Conservation (phyloP, 179 eudicot species). For the Patellifolia procumbens region DNA sequence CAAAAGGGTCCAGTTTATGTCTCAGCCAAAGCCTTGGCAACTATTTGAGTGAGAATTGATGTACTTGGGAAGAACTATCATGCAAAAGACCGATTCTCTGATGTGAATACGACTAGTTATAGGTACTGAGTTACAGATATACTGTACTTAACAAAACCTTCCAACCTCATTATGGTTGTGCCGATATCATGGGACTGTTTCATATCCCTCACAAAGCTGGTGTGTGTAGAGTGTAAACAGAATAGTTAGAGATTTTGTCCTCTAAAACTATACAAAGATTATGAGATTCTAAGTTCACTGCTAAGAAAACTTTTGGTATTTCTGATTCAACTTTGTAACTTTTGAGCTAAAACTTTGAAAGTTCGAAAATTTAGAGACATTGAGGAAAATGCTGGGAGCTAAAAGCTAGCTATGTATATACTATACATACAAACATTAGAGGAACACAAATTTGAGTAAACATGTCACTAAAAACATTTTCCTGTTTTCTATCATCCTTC, state of each 20-base stretch:
- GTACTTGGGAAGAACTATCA: not conserved
- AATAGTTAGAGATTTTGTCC: no score
- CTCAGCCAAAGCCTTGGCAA: conserved; percentile 45
- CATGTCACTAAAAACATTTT: no score
- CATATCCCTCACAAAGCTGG: not conserved
- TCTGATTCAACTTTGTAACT: not conserved
- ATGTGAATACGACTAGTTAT: conserved; percentile 13
- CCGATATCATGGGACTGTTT: not conserved
- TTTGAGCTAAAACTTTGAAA: no score
- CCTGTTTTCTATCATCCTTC: not conserved
- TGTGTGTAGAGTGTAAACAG: not conserved
- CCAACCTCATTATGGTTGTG: not conserved
- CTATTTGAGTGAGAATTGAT: conserved; percentile 17
- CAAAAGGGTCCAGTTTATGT: conserved; percentile 56
- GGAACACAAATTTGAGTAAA: no score
- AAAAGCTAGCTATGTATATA: no score
- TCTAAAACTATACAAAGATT: no score
- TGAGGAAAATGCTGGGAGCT: no score
- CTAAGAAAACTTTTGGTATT: not conserved
- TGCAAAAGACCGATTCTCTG: not conserved
- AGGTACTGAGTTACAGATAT: not conserved
- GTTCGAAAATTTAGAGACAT: no score
- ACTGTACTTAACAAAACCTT: not conserved
- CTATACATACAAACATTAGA: no score
- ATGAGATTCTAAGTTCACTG: not conserved